These are phyloP conservation scores for Plenodomus biglobosus DNA, from an alignment of 2,329 filamentous ascomycete species.

Conservation along the genomic window DNA sequence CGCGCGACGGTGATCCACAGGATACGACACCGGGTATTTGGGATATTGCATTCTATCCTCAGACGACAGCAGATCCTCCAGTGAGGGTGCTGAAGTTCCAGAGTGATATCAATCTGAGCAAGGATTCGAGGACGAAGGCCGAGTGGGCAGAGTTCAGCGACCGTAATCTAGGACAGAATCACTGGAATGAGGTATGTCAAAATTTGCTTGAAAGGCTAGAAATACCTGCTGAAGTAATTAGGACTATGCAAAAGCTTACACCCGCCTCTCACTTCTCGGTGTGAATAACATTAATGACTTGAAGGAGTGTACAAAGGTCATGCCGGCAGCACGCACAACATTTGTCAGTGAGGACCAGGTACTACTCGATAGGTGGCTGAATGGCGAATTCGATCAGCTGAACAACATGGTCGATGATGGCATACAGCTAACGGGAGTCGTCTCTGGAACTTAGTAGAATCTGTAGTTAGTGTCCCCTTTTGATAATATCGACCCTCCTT, in stretches of 20 bases:
- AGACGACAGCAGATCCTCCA: constrained; percentile 34
- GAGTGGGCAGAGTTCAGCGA: constrained; percentile 39
- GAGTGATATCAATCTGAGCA: constrained; percentile 39
- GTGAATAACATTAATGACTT: constrained; percentile 60
- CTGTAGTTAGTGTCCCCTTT: no score
- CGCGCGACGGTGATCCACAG: constrained; percentile 39
- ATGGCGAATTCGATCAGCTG: constrained; percentile 37
- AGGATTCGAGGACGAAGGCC: constrained; percentile 36
- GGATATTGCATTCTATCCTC: constrained; percentile 43
- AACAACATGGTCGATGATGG: constrained; percentile 39
- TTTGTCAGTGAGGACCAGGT: constrained; percentile 34
- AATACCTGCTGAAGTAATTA: constrained; percentile 5
- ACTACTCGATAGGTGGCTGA: constrained; percentile 34
- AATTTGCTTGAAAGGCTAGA: background rate
- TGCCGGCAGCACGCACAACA: constrained; percentile 39
- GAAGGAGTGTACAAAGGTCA: constrained; percentile 57
- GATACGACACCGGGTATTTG: constrained; percentile 43
- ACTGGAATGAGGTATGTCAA: constrained; percentile 40
- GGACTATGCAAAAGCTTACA: constrained; percentile 57
- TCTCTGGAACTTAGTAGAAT: background rate
- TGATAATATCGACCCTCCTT: background rate
- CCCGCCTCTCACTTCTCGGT: constrained; percentile 58
- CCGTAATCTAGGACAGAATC: constrained; percentile 24
- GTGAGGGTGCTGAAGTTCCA: constrained; percentile 42
- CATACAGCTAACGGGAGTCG: constrained; percentile 35